These are phyloP conservation scores for Trichoderma lentiforme DNA, from an alignment of 2,329 filamentous ascomycete species.

Conservation along the genomic window DNA sequence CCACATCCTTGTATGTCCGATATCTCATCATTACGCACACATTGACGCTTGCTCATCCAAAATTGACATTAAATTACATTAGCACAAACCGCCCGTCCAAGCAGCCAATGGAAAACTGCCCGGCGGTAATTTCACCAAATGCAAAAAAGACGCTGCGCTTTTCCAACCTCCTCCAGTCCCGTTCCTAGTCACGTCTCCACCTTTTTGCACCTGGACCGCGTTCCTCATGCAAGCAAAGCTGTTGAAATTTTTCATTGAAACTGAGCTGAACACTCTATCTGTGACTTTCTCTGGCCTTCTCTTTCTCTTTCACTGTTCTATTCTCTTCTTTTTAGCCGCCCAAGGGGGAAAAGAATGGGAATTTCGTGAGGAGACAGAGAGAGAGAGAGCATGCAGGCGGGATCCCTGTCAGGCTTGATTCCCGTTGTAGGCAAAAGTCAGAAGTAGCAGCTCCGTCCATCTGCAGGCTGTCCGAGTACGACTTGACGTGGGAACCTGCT, in stretches of 20 bases:
- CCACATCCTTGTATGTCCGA: background rate
- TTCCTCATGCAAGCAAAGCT: slow-evolving; percentile 8
- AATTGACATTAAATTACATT: background rate
- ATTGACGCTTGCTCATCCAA: background rate
- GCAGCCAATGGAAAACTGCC: background rate
- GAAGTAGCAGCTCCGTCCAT: background rate
- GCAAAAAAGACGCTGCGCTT: background rate
- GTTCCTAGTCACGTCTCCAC: slow-evolving; percentile 19
- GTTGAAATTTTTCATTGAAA: background rate
- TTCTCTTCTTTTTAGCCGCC: background rate
- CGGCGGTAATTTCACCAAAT: background rate
- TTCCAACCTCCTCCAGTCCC: slow-evolving; percentile 12
- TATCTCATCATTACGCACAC: background rate
- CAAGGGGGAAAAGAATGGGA: background rate
- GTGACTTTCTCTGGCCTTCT: background rate
- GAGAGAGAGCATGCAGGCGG: background rate
- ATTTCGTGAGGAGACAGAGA: background rate
- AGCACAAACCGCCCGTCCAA: background rate
- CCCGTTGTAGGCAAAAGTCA: slow-evolving; percentile 3
- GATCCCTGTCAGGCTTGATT: slow-evolving; percentile 11
- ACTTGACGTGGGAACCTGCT: background rate
- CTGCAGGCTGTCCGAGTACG: slow-evolving; percentile 1
- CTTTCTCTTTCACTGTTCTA: background rate
- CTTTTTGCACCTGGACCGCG: slow-evolving; percentile 13
- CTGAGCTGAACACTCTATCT: background rate